Evolutionary conservation across 371 early-diverging fungal genomes (phyloP).

Genomic region (Enterospora canceri): DNA sequence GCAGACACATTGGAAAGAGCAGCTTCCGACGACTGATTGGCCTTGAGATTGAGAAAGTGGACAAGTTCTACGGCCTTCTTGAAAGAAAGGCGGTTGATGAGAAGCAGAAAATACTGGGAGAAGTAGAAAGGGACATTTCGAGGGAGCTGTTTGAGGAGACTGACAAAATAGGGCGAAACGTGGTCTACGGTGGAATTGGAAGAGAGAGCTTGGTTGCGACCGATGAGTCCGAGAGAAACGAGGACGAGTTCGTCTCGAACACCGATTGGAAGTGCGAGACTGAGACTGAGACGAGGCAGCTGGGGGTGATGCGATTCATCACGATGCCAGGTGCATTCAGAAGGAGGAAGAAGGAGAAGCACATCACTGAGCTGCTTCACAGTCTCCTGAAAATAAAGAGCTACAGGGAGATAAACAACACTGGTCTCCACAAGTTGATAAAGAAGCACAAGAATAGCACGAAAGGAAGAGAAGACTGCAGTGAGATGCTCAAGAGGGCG

Average conservation of each 20-base stretch:
- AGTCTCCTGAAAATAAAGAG: constrained; percentile 42
- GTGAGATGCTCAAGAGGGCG: constrained; percentile 7
- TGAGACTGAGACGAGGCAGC: neutral
- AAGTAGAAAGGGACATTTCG: constrained; percentile 1
- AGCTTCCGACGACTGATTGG: constrained; percentile 25
- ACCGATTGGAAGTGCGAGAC: neutral
- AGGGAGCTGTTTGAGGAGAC: neutral
- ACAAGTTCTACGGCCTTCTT: constrained; percentile 41
- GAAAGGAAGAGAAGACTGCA: constrained; percentile 13
- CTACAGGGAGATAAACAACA: constrained; percentile 50
- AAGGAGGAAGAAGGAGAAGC: constrained; percentile 39
- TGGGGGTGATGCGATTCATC: neutral
- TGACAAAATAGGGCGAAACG: neutral
- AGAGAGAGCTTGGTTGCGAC: neutral
- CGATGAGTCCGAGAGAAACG: neutral
- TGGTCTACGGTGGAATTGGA: neutral
- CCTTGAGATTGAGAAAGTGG: constrained; percentile 40
- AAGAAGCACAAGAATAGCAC: constrained; percentile 44
- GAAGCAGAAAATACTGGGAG: constrained; percentile 25
- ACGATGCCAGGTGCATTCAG: constrained; percentile 13
- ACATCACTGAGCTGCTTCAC: constrained; percentile 47
- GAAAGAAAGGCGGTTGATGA: constrained; percentile 47
- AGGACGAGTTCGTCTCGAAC: neutral
- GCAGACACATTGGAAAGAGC: constrained; percentile 5
- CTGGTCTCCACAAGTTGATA: constrained; percentile 46